Conservation (phyloP, 148 eudicot species). For the Rhododendron kiyosumense region DNA sequence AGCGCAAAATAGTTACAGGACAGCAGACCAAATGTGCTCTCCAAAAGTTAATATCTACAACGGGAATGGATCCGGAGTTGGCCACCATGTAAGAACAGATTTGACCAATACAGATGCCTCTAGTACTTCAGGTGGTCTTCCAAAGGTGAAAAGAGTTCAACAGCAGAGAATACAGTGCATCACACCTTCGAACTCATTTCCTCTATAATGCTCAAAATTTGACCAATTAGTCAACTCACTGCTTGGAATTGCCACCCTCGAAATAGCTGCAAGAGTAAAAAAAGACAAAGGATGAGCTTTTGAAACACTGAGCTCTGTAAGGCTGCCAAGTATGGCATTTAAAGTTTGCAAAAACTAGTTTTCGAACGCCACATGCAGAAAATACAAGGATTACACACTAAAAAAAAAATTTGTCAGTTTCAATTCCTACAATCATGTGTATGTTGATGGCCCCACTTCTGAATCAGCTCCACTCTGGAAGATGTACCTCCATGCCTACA, state of each 20-base stretch:
- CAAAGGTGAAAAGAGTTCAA: not conserved
- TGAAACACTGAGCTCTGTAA: not conserved
- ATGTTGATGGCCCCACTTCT: not conserved
- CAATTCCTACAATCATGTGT: not conserved
- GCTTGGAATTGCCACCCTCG: not conserved
- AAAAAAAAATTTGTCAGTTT: not conserved
- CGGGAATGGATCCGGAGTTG: not conserved
- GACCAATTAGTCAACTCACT: conserved; percentile 3
- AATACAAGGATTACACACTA: not conserved
- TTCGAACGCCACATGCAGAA: not conserved
- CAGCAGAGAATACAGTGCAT: not conserved
- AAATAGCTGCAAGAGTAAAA: not conserved
- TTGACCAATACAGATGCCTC: not conserved
- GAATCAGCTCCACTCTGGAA: not conserved
- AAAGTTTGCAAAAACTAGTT: not conserved
- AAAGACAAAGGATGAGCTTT: not conserved
- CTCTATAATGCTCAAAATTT: not conserved
- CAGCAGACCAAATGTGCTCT: not conserved
- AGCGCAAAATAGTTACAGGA: not conserved
- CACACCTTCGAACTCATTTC: not conserved
- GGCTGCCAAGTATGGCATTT: not conserved
- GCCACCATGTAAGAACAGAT: not conserved
- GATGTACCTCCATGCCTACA: conserved; percentile 9
- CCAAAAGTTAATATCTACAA: not conserved
- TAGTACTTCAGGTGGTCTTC: conserved; percentile 1